Base-by-base conservation (phyloP, 2,329 filamentous ascomycete species). In the Ascochyta clinopodiicola region DNA sequence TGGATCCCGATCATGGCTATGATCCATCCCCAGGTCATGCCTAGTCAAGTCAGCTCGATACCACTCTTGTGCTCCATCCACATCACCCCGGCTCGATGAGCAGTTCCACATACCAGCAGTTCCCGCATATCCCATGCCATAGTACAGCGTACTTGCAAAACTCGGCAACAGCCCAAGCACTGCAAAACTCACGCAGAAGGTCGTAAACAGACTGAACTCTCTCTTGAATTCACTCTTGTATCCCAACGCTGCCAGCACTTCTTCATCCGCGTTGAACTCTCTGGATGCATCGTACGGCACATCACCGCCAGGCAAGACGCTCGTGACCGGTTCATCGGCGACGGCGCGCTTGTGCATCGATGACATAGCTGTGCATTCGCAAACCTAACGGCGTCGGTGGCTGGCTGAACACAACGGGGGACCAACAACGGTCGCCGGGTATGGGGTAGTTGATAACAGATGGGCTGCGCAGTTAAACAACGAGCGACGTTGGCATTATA, bases 11-110 rank as follows among this genome's bases (percentile, higher is more conserved):
- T 63, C 83, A 90, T 89, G 44, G 87, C 87, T 40, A 91, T 79
- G 25, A 91, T 75, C 88, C 89, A 92, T 5, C 88, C 89, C 88
- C 88, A 91, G 2, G 86, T 87, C 86, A 90, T 89, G 22, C 86
- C 86, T 55, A 79, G n/a, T 7, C 27, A 36, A 34, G 51, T 63
- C 32, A 67, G 56, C 22, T 31, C 31, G 31, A 27, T 32, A 5
- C 1, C 27, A 17, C 21, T 22, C n/a, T 15, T 37, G 6, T 15
- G 2, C 8, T 21, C 17, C 35, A 10, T 39, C 15, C 36, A 19
- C 6, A 29, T 31, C 10, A 12, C 6, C 27, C 6, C n/a, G 17
- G n/a, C 25, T 13, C 48, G 9, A 35, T 27, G 48, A 43, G 29
- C 29, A n/a, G 27, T 9, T 29, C 13, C 35, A 21, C 70, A 32